Conservation (phyloP, 192 early-diverging fungal species). For the Dimargaris cristalligena region DNA sequence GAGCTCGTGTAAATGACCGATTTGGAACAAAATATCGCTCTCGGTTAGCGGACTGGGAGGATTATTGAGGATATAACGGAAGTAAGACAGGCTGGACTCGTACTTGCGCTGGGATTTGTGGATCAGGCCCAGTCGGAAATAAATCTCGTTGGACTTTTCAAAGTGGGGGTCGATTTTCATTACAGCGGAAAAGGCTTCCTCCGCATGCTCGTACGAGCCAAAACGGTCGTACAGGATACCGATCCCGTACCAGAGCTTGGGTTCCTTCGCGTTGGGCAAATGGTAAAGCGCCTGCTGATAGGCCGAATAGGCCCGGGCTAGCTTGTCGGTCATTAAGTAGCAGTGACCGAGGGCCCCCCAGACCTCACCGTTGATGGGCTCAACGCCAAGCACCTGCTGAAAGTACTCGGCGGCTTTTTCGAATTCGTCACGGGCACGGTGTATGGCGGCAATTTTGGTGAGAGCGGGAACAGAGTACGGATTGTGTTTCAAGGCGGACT, state of each 20-base stretch:
- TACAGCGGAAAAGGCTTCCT: constrained; percentile 88
- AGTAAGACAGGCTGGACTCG: constrained; percentile 45
- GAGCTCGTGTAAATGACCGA: constrained; percentile 90
- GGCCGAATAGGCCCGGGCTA: constrained; percentile 84
- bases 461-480: constrained; percentile 71
- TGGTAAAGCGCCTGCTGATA: constrained; percentile 95
- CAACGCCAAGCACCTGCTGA: constrained; percentile 65
- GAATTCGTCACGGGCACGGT: constrained; percentile 70
- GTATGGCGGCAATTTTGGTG: constrained; percentile 66
- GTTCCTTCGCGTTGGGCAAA: constrained; percentile 88
- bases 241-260: constrained; percentile 98
- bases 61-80: constrained; percentile 68
- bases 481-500: constrained; percentile 81
- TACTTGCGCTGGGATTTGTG: constrained; percentile 58
- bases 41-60: constrained; percentile 92
- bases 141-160: constrained; percentile 95
- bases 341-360: constrained; percentile 96
- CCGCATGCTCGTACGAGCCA: constrained; percentile 90
- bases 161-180: constrained; percentile 91
- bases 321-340: constrained; percentile 88
- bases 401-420: constrained; percentile 82
- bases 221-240: constrained; percentile 96
- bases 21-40: constrained; percentile 97
- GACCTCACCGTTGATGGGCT: constrained; percentile 77
- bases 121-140: constrained; percentile 94